These are phyloP conservation scores for Aspergillus terreus DNA, from an alignment of 2,329 filamentous ascomycete genomes.

Conservation along the genomic window DNA sequence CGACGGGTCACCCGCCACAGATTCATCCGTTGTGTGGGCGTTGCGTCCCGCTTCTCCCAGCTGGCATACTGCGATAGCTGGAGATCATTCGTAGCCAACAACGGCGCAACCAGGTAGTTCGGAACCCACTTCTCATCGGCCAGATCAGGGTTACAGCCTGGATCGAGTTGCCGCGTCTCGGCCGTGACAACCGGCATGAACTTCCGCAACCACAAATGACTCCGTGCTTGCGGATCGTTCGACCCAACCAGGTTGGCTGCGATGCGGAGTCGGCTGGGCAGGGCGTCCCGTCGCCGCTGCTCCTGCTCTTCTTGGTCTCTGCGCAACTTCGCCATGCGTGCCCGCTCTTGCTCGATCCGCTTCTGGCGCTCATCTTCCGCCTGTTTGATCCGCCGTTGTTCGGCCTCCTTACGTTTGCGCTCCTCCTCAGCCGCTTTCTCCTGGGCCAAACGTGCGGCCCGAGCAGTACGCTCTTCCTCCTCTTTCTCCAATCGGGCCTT, in stretches of 20 bases:
- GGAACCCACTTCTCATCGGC: slow-evolving; percentile 47
- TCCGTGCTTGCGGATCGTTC: slow-evolving; percentile 40
- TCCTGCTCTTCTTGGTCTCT: slow-evolving; percentile 45
- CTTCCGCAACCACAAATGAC: slow-evolving; percentile 41
- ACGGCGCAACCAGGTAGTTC: slow-evolving; percentile 47
- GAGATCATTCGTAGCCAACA: slow-evolving; percentile 48
- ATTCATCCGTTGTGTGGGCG: slow-evolving; percentile 40
- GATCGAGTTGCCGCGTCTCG: slow-evolving; percentile 41
- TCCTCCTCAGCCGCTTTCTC: slow-evolving; percentile 44
- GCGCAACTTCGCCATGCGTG: slow-evolving; percentile 41
- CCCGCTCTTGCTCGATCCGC: slow-evolving; percentile 39
- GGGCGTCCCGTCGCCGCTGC: slow-evolving; percentile 42
- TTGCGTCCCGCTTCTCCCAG: slow-evolving; percentile 45
- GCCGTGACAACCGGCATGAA: slow-evolving; percentile 47
- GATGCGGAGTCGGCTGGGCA: slow-evolving; percentile 43
- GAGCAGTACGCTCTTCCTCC: slow-evolving; percentile 32
- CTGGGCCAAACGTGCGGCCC: slow-evolving; percentile 31
- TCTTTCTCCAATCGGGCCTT: slow-evolving; percentile 30
- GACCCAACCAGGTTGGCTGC: slow-evolving; percentile 44
- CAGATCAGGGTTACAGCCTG: slow-evolving; percentile 30
- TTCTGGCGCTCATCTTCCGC: slow-evolving; percentile 46
- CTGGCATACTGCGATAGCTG: slow-evolving; percentile 46
- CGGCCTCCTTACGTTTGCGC: slow-evolving; percentile 40
- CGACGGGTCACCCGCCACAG: slow-evolving; percentile 47
- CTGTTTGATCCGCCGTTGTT: slow-evolving; percentile 41